Percentiles rank a stretch among this genome's conserved stretches.
Evolutionary conservation across 139 green algal genomes (phyloP).

Genomic region (Ostreobium quekettii): DNA sequence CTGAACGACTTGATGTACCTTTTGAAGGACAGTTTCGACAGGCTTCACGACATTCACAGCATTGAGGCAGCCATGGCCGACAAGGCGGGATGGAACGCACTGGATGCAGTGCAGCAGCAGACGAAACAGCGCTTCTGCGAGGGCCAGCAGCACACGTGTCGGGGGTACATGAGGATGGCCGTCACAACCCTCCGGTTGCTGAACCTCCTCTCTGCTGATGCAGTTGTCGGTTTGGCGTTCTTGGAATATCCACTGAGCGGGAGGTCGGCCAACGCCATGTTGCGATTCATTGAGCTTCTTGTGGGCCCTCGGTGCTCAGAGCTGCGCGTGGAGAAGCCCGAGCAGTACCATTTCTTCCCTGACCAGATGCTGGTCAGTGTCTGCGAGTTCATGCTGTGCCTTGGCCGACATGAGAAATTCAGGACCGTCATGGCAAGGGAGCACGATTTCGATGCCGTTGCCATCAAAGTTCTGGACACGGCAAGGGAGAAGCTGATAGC

Average conservation of each 20-base stretch:
- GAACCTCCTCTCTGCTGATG: slow-evolving; percentile 41
- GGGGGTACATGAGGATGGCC: slow-evolving; percentile 57
- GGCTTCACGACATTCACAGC: slow-evolving; percentile 57
- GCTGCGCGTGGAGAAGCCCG: slow-evolving; percentile 34
- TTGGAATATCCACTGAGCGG: slow-evolving; percentile 34
- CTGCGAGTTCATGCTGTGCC: slow-evolving; percentile 25
- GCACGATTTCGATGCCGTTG: slow-evolving; percentile 29
- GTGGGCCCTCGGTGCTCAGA: slow-evolving; percentile 29
- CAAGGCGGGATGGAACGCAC: slow-evolving; percentile 40
- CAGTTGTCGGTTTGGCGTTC: slow-evolving; percentile 35
- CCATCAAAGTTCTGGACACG: neutral
- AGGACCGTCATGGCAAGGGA: slow-evolving; percentile 25
- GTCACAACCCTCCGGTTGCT: slow-evolving; percentile 52
- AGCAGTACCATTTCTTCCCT: slow-evolving; percentile 50
- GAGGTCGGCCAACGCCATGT: slow-evolving; percentile 36
- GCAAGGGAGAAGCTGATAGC: neutral
- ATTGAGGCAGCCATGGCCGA: slow-evolving; percentile 54
- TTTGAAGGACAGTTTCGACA: slow-evolving; percentile 45
- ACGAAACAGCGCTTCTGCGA: slow-evolving; percentile 52
- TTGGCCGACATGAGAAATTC: slow-evolving; percentile 19
- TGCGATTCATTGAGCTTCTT: slow-evolving; percentile 64
- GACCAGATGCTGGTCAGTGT: slow-evolving; percentile 42
- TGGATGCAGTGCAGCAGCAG: slow-evolving; percentile 32
- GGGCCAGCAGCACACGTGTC: slow-evolving; percentile 36
- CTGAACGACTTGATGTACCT: slow-evolving; percentile 80